Base-by-base conservation (phyloP, 371 early-diverging fungal genomes). In the Nematocida sp. region DNA sequence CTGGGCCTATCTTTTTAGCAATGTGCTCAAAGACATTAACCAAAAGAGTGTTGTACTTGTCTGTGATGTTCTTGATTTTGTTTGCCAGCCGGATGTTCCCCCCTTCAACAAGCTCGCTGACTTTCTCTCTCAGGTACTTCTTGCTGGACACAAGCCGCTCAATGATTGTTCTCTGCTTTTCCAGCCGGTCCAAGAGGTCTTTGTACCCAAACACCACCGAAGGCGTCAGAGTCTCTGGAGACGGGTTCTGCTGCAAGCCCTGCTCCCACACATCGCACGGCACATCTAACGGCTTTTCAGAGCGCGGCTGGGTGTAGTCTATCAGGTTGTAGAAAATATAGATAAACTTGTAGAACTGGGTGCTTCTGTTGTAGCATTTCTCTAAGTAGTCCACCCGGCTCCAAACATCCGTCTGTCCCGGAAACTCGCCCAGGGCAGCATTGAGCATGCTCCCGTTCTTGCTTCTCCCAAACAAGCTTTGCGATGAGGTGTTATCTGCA, bases 251-350 rank as follows among this genome's bases (percentile, higher is more conserved):
- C 13, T 54, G 32, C 49, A 31, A 38, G 17, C 57, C 67, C 41
- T 67, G 67, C 11, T 56, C 54, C 67, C 67, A 67, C 1, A 67
- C n/a, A 5, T 67, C 67, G 4, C 13, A 0, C 0, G 58, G 34
- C 27, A 67, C 67, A 67, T 67, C 40, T 27, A 13, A 5, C 4
- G 67, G 67, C 53, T 32, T 67, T 19, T 43, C 17, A 15, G 80
- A 78, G 5, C 55, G 50, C 1, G 23, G 23, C 46, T 70, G 55
- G 13, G 67, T 63, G n/a, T 36, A n/a, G 29, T 80, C 64, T 31
- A 63, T 45, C 55, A 80, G 54, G 60, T 83, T 80, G 46, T 82
- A 82, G 43, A 83, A 83, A 1, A 64, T 62, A 64, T 81, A 79
- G n/a, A 46, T 77, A 64, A 83, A 83, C 63, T 83, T 83, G 38